Percentiles rank a stretch among this genome's conserved stretches.
Conservation (phyloP, 2,329 filamentous ascomycete genomes). For the Volutella citrinella region DNA sequence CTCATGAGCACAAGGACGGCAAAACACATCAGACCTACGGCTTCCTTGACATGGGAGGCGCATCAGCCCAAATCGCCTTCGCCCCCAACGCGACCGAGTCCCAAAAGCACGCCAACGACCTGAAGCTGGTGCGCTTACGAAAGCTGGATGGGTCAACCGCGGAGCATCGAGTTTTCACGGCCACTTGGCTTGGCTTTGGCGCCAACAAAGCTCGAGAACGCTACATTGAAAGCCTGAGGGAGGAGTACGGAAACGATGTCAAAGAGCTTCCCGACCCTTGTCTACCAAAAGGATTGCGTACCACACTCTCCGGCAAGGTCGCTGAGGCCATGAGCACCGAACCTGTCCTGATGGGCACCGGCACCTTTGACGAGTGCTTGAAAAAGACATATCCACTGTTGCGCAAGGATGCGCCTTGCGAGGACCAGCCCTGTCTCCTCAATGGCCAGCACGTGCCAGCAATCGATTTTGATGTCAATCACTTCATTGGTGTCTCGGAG, state of each 20-base stretch:
- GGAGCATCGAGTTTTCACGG: conserved; percentile 90
- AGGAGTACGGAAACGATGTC: conserved; percentile 56
- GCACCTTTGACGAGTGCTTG: conserved; percentile 82
- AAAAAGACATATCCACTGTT: conserved; percentile 79
- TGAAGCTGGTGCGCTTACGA: conserved; percentile 82
- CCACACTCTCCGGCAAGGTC: conserved; percentile 66
- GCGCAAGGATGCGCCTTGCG: conserved; percentile 83
- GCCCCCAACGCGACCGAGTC: conserved; percentile 91
- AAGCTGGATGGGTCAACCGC: conserved; percentile 72
- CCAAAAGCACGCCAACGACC: conserved; percentile 81
- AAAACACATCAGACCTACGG: conserved; percentile 93
- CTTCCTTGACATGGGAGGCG: conserved; percentile 97
- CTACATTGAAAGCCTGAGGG: conserved; percentile 75
- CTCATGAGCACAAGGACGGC: conserved; percentile 72
- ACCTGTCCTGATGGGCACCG: conserved; percentile 72
- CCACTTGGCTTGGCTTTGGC: conserved; percentile 97
- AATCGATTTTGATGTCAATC: conserved; percentile 96
- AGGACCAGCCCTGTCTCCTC: conserved; percentile 80
- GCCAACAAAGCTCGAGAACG: conserved; percentile 86
- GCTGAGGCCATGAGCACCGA: conserved; percentile 39
- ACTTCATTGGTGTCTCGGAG: conserved; percentile 96
- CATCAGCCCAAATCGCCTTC: conserved; percentile 96
- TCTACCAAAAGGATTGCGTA: conserved; percentile 73
- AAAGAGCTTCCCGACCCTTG: conserved; percentile 86
- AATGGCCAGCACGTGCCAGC: conserved; percentile 90